These are phyloP conservation scores for Bacterosira constricta DNA, from an alignment of 108 stramenopile genomes.

Conservation along the genomic window DNA sequence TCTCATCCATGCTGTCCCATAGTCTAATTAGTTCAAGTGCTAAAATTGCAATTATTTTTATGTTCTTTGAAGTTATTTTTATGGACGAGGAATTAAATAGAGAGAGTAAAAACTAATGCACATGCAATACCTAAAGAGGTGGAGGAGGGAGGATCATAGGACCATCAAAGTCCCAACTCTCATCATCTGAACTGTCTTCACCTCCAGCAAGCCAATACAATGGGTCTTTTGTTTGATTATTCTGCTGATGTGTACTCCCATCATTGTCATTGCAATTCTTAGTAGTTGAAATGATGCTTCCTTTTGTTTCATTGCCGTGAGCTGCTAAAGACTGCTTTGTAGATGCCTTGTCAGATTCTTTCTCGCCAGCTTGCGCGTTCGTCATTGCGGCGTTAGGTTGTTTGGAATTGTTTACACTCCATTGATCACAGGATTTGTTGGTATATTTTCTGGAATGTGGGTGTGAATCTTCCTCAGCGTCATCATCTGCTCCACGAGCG, in stretches of 20 bases:
- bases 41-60: neutral
- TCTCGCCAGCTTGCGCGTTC: neutral
- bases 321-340: neutral
- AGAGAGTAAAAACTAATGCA: neutral
- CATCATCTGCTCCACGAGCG: neutral
- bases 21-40: too few relatives aligned
- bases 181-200: slow-evolving; percentile 38
- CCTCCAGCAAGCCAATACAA: slow-evolving; percentile 32
- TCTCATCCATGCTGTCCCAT: too few relatives aligned
- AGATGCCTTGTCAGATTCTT: neutral
- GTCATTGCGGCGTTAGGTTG: neutral
- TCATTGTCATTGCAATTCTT: neutral
- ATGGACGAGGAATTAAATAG: neutral
- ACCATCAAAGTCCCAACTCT: slow-evolving; percentile 49
- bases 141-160: slow-evolving; percentile 48
- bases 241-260: neutral
- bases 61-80: neutral
- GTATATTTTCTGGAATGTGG: neutral
- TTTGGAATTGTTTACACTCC: neutral
- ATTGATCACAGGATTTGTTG: neutral
- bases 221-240: slow-evolving; percentile 1
- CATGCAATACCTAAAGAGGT: slow-evolving; percentile 13
- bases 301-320: neutral
- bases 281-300: too few relatives aligned
- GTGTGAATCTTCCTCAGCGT: neutral